Conservation (phyloP, 257 asterid genomes). For the Jacaranda mimosifolia region DNA sequence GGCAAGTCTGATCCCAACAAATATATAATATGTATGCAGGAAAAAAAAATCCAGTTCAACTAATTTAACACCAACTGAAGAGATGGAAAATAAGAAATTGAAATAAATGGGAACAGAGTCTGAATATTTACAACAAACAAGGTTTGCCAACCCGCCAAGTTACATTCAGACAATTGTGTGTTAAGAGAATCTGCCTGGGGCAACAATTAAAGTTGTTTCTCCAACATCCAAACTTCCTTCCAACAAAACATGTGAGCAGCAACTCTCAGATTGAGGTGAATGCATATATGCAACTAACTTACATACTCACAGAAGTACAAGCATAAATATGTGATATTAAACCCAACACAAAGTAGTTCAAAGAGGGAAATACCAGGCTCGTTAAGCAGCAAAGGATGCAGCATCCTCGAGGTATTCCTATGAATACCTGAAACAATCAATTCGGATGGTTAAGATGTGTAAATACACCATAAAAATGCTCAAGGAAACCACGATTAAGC, state of each 20-base stretch:
- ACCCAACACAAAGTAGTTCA: neutral
- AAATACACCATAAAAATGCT: conserved; percentile 1
- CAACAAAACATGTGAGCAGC: conserved; percentile 68
- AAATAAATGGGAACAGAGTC: neutral
- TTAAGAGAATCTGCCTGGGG: conserved; percentile 90
- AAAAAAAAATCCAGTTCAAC: no score
- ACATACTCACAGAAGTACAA: neutral
- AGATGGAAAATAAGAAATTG: conserved; percentile 16
- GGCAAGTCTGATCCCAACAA: no score
- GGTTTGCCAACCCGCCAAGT: conserved; percentile 78
- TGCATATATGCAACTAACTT: no score
- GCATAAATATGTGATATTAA: conserved; percentile 13
- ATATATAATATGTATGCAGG: no score
- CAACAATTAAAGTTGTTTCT: conserved; percentile 88
- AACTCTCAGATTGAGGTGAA: conserved; percentile 15
- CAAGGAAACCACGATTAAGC: no score
- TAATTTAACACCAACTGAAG: conserved; percentile 9
- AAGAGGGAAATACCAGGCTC: conserved; percentile 75
- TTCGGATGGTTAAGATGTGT: conserved; percentile 5
- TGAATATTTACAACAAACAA: neutral
- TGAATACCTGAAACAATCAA: conserved; percentile 67
- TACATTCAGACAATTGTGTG: conserved; percentile 87
- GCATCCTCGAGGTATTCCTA: conserved; percentile 83
- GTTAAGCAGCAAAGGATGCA: conserved; percentile 96
- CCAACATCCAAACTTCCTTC: conserved; percentile 99